Percentiles rank a stretch among this genome's conserved stretches.
phyloP scores from a whole-genome alignment of 2,329 filamentous ascomycete genomes.

The Apiospora pterosperma region DNA sequence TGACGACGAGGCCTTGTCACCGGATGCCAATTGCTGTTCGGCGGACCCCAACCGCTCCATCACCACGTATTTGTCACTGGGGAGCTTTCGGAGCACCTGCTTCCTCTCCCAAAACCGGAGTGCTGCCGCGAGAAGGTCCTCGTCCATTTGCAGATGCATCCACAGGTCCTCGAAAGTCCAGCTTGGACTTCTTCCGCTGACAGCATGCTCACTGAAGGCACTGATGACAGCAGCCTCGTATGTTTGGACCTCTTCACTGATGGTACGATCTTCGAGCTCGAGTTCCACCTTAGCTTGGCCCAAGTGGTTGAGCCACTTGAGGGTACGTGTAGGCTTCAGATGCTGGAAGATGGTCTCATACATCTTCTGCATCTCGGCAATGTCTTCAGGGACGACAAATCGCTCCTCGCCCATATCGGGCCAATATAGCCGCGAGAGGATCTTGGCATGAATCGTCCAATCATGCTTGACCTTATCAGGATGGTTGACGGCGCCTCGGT shows the following conservation, averaged over 20 bases:
- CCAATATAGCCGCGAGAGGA: conserved; percentile 93
- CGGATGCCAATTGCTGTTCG: conserved; percentile 18
- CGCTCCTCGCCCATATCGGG: conserved; percentile 70
- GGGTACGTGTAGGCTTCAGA: conserved; percentile 78
- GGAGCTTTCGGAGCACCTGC: conserved; percentile 57
- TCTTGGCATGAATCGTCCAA: conserved; percentile 68
- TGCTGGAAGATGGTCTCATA: conserved; percentile 76
- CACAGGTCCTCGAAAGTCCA: conserved; percentile 50
- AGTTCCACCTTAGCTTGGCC: conserved; percentile 79
- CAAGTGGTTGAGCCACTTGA: conserved; percentile 83
- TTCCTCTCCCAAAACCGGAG: conserved; percentile 70
- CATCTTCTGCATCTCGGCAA: conserved; percentile 58
- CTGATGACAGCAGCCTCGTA: conserved; percentile 88
- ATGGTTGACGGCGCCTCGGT: conserved; percentile 35
- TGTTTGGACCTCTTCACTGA: conserved; percentile 70
- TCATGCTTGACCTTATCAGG: conserved; percentile 23
- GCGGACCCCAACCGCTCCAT: conserved; percentile 57
- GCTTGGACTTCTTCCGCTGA: conserved; percentile 28
- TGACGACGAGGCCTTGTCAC: conserved; percentile 12
- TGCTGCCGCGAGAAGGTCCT: conserved; percentile 64
- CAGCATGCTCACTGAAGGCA: conserved; percentile 54
- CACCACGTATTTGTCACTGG: conserved; percentile 59
- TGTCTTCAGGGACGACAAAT: conserved; percentile 60
- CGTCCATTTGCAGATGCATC: conserved; percentile 65
- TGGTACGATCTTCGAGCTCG: conserved; percentile 74